Evolutionary conservation across 2,329 filamentous ascomycete genomes (phyloP).

Genomic region (Purpureocillium lavendulum): DNA sequence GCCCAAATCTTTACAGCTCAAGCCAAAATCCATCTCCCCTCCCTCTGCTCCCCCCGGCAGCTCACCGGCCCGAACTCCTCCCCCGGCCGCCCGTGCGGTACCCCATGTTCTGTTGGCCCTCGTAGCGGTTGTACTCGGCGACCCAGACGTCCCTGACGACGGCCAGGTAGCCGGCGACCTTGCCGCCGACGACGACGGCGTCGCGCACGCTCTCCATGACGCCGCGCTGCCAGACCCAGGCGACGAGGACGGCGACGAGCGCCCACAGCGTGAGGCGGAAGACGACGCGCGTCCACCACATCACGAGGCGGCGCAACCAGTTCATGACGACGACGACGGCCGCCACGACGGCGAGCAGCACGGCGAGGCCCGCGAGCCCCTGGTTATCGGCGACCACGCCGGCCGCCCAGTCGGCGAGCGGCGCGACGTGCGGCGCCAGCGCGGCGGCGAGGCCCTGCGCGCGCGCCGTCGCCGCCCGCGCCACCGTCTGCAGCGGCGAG

Average conservation of each 20-base stretch:
- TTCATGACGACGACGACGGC: slow-evolving; percentile 58
- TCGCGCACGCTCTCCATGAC: slow-evolving; percentile 57
- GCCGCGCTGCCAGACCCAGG: slow-evolving; percentile 57
- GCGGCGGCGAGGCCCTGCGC: slow-evolving; percentile 18
- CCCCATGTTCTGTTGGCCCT: slow-evolving; percentile 32
- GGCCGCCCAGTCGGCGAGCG: slow-evolving; percentile 31
- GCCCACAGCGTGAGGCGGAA: slow-evolving; percentile 59
- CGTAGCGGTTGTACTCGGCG: slow-evolving; percentile 48
- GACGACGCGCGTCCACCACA: slow-evolving; percentile 68
- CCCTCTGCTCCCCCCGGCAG: no score
- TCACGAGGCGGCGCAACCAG: slow-evolving; percentile 61
- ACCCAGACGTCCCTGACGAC: slow-evolving; percentile 47
- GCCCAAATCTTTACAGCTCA: no score
- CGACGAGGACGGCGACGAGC: slow-evolving; percentile 40
- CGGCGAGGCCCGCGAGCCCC: slow-evolving; percentile 20
- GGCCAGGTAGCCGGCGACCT: slow-evolving; percentile 35
- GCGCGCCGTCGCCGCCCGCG: slow-evolving; percentile 22
- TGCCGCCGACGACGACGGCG: slow-evolving; percentile 31
- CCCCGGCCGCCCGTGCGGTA: background rate
- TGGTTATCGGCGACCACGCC: slow-evolving; percentile 24
- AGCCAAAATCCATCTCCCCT: no score
- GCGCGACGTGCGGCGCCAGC: slow-evolving; percentile 32
- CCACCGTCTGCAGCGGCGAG: slow-evolving; percentile 34
- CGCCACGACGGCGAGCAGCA: slow-evolving; percentile 29
- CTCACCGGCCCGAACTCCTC: no score